Base-by-base conservation (phyloP, 208 protist species). In the Leishmania aethiopica region DNA sequence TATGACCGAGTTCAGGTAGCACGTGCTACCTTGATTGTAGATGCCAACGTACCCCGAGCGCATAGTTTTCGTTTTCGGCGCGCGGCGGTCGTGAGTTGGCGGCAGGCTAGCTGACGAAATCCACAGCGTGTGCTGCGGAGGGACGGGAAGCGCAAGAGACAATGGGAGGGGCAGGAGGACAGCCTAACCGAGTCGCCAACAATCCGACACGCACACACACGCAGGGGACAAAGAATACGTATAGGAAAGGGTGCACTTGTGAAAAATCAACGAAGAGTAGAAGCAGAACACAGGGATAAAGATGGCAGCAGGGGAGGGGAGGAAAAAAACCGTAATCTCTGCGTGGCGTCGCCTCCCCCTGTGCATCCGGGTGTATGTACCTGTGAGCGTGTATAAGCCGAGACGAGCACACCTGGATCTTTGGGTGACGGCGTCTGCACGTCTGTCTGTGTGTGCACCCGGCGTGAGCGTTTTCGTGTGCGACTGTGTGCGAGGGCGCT, bases 1-100 rank as follows among this genome's bases (percentile, higher is more conserved):
- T 51, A 98, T 93, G 35, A 96, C 86, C 2, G 94, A 93, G 86
- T 96, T 98, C 19, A 98, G 84, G 82, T 98, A 98, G 88, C 96
- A 98, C 35, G 96, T 98, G 77, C 86, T 93, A 37, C 93, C 95
- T 82, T 98, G 94, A 80, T 98, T 98, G 45, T 91, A 78, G 49
- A 98, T 89, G 47, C 96, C 96, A 7, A 94, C 90, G 47, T 87
- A 95, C n/a, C 66, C 77, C 15, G 67, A 83, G 37, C 57, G 74
- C 81, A 84, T 84, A 22, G 17, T 79, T 42, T 60, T 40, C 35
- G 4, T 47, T 47, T 42, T 78, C 10, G 8, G 22, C 32, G 49
- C 28, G 45, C 3, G 28, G 70, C 70, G 40, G 45, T 17, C 0
- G 70, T 74, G 19, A n/a, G 7, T 35, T 35, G 70, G 25, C 45